phyloP scores from a whole-genome alignment of 2,329 filamentous ascomycete genomes.

The Claviceps fusiformis region DNA sequence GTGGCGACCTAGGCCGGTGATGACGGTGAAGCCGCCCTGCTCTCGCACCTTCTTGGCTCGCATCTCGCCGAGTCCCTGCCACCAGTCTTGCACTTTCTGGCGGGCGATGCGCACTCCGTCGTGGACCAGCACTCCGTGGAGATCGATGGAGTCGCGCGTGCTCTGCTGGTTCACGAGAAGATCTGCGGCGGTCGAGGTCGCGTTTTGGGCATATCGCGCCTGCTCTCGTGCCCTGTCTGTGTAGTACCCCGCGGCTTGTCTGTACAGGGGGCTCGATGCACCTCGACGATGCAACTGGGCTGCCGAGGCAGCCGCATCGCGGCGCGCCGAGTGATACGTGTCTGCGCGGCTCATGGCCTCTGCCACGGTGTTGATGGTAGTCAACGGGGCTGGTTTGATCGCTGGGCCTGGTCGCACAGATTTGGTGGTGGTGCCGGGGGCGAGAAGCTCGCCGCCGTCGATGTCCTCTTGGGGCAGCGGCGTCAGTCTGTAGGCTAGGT shows the following conservation, averaged over 20 bases:
- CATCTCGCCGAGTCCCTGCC: slow-evolving; percentile 55
- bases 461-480: slow-evolving; percentile 16
- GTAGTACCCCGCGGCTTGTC: slow-evolving; percentile 65
- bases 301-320: slow-evolving; percentile 23
- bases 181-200: slow-evolving; percentile 56
- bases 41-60: slow-evolving; percentile 35
- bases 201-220: slow-evolving; percentile 39
- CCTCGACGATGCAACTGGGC: slow-evolving; percentile 30
- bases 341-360: slow-evolving; percentile 17
- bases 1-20: slow-evolving; percentile 72
- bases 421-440: background rate
- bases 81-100: slow-evolving; percentile 58
- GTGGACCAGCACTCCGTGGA: slow-evolving; percentile 71
- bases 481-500: slow-evolving; percentile 24
- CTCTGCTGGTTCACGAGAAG: slow-evolving; percentile 56
- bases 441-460: slow-evolving; percentile 2
- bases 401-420: background rate
- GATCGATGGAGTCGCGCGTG: slow-evolving; percentile 46
- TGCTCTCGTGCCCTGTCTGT: slow-evolving; percentile 55
- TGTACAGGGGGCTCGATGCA: slow-evolving; percentile 59
- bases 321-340: slow-evolving; percentile 16
- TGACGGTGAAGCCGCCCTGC: slow-evolving; percentile 48
- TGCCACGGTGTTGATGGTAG: slow-evolving; percentile 9
- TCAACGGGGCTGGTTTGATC: background rate
- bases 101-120: slow-evolving; percentile 70